A percentile compares a stretch with the other conserved stretches of the same genome.
Conservation (phyloP, 2,329 filamentous ascomycete genomes). For the Orbilia brochopaga region DNA sequence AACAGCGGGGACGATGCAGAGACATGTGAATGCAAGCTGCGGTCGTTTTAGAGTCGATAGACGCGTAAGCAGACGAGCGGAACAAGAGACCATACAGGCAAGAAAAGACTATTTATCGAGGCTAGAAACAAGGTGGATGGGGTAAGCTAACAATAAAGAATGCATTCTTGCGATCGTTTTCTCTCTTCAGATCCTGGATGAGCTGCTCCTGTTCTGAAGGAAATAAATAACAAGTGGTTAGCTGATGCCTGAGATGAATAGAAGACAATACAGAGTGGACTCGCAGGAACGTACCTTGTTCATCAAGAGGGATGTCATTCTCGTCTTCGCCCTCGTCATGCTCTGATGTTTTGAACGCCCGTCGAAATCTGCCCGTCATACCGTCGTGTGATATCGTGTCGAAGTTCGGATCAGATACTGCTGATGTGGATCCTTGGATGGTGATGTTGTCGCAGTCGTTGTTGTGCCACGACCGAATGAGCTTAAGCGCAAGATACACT, state of each 20-base stretch:
- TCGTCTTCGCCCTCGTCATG: slow-evolving; percentile 8
- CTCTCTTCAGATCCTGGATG: slow-evolving; percentile 35
- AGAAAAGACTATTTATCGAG: background rate
- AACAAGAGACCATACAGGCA: background rate
- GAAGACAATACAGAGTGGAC: background rate
- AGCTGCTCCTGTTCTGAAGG: slow-evolving; percentile 43
- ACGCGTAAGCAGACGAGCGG: background rate
- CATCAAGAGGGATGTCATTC: slow-evolving; percentile 34
- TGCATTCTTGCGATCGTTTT: slow-evolving; percentile 48
- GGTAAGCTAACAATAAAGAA: slow-evolving; percentile 40
- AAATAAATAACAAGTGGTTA: slow-evolving; percentile 4
- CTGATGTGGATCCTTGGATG: background rate
- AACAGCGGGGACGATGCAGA: slow-evolving; percentile 26
- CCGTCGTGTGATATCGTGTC: background rate
- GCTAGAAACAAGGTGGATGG: background rate
- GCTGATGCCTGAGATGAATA: background rate
- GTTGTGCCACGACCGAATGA: slow-evolving; percentile 13
- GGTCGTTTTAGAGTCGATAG: background rate
- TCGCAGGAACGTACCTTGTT: slow-evolving; percentile 37
- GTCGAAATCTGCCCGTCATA: slow-evolving; percentile 35
- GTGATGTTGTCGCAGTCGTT: slow-evolving; percentile 15
- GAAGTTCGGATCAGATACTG: background rate
- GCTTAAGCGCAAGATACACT: background rate
- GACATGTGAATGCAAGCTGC: slow-evolving; percentile 46
- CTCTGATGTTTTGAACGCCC: slow-evolving; percentile 7